Conservation (phyloP, 2,329 filamentous ascomycete genomes). For the Nothophaeocryptopus gaeumannii region DNA sequence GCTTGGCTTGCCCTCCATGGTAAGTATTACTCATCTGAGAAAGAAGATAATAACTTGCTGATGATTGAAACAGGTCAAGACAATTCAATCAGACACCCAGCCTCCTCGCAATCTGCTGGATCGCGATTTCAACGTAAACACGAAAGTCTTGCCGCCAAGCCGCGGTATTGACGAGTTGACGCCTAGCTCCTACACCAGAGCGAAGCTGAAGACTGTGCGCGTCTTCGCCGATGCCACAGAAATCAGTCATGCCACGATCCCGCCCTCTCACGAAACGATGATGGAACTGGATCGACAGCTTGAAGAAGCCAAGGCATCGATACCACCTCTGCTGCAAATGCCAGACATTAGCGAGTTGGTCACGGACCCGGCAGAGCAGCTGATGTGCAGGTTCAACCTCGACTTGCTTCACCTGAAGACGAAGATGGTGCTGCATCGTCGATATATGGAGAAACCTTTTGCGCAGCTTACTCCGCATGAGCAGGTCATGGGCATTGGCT, state of each 20-base stretch:
- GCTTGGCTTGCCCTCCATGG: slow-evolving; percentile 50
- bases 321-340: slow-evolving; percentile 40
- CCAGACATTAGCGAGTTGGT: slow-evolving; percentile 43
- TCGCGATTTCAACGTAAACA: slow-evolving; percentile 41
- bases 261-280: slow-evolving; percentile 38
- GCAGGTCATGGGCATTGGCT: slow-evolving; percentile 32
- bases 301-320: slow-evolving; percentile 33
- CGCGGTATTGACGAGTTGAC: slow-evolving; percentile 34
- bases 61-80: slow-evolving; percentile 19
- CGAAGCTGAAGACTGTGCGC: slow-evolving; percentile 35
- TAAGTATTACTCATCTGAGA: slow-evolving; percentile 26
- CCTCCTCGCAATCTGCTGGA: slow-evolving; percentile 47
- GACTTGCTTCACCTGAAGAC: slow-evolving; percentile 53
- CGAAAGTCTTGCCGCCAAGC: slow-evolving; percentile 38
- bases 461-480: slow-evolving; percentile 30
- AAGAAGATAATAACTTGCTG: neutral
- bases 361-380: slow-evolving; percentile 48
- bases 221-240: slow-evolving; percentile 43
- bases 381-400: slow-evolving; percentile 53
- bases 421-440: slow-evolving; percentile 54
- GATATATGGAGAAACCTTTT: slow-evolving; percentile 44
- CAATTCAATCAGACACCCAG: slow-evolving; percentile 42
- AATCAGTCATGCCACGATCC: slow-evolving; percentile 37
- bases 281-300: slow-evolving; percentile 39
- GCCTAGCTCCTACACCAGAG: slow-evolving; percentile 36